These are phyloP conservation scores for Aspergillus ostianus DNA, from an alignment of 495 filamentous ascomycete genomes.

Conservation along the genomic window DNA sequence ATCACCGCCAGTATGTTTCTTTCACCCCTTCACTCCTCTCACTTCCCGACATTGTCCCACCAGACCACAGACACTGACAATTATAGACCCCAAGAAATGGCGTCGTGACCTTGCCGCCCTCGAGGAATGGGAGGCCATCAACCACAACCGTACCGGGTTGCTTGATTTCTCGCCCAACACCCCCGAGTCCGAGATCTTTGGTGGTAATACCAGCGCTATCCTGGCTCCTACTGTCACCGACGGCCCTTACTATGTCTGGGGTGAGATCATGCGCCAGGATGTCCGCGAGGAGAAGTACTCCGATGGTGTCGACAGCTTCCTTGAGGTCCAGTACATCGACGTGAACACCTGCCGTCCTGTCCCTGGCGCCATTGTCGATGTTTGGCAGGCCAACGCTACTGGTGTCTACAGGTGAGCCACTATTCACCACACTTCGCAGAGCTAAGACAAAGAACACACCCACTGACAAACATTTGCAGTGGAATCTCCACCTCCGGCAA, in stretches of 20 bases:
- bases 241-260: conserved; percentile 55
- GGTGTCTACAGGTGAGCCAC: conserved; percentile 49
- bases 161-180: conserved; percentile 23
- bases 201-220: conserved; percentile 53
- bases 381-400: conserved; percentile 46
- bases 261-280: conserved; percentile 45
- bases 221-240: conserved; percentile 52
- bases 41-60: background rate
- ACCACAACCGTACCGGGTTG: conserved; percentile 36
- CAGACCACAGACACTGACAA: background rate
- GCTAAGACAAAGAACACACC: no score
- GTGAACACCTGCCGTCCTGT: conserved; percentile 37
- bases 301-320: conserved; percentile 43
- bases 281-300: conserved; percentile 41
- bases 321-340: conserved; percentile 52
- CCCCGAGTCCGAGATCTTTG: conserved; percentile 44
- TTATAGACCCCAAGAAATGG: conserved; percentile 29
- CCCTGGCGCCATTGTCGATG: conserved; percentile 33
- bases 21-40: background rate
- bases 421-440: no score
- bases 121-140: conserved; percentile 53
- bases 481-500: conserved; percentile 35
- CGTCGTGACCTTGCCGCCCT: conserved; percentile 33
- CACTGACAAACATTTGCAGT: conserved; percentile 9
- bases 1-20: conserved; percentile 43